Base-by-base conservation (phyloP, 352 stramenopile genomes). In the Phytophthora citrophthora region DNA sequence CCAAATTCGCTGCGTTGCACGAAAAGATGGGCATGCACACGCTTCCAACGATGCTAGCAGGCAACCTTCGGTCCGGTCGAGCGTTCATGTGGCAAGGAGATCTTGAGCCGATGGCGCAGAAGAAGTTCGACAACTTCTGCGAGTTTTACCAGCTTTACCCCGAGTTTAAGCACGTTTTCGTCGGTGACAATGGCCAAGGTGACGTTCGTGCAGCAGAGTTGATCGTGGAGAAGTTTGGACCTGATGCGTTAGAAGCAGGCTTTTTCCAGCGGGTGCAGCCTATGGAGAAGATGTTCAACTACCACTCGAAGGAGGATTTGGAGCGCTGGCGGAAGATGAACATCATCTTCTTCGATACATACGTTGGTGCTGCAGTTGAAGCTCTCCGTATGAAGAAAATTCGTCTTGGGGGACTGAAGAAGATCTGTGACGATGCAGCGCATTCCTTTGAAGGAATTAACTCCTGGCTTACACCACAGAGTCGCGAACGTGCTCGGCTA, bases 131-230 rank as follows among this genome's bases (percentile, higher is more conserved):
- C 10, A 94, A 94, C 59, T 93, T 93, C 48, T 67, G 81, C 49
- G 86, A 98, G 71, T 99, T 98, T 67, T 97, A 98, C 24, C 90
- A 94, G 52, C 88, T 99, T 26, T 99, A 99, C 68, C 97, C 97
- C 1, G 97, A 99, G 77, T 99, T 98, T 69, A 96, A 90, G 48
- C 95, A 98, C 72, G 91, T 99, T 9, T 99, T 99, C 70, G 89
- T 99, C 32, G 97, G 97, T 4, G 97, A 99, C 76, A 99, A 99
- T 57, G 97, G 91, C 5, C 93, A 98, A 76, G 92, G 86, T 15
- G 93, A 98, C 44, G 84, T 98, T 3, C 85, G 89, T 13, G 90
- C 93, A 4, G 92, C 92, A 0, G 89, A 98, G 64, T 64, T 98
- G 34, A 97, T 96, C 32, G 67, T 86, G n/a, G 81, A 96, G 29